Evolutionary conservation across 306 rosid genomes (phyloP).

Genomic region (Rosa persica): DNA sequence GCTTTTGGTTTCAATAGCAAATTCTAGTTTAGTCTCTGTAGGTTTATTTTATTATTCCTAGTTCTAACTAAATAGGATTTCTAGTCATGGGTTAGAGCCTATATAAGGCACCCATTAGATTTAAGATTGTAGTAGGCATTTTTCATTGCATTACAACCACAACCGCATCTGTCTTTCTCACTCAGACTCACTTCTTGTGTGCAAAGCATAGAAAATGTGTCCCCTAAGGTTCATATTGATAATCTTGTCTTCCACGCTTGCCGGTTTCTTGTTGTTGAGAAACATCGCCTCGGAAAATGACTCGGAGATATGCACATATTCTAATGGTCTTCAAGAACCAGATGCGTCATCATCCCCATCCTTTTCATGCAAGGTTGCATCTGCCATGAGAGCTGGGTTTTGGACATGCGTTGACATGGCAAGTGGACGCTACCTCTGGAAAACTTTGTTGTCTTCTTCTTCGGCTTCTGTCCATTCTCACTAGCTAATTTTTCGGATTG

Average conservation of each 20-base stretch:
- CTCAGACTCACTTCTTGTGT: background rate
- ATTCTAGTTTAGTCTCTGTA: no score
- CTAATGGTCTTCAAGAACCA: background rate
- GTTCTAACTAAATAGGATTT: no score
- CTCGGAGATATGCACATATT: background rate
- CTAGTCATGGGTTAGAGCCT: no score
- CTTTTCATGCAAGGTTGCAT: conserved; percentile 1
- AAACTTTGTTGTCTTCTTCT: background rate
- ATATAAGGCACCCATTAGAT: no score
- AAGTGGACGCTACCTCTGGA: conserved; percentile 18
- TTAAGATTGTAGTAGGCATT: no score
- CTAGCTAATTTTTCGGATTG: background rate
- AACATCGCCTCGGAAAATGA: background rate
- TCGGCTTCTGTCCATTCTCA: background rate
- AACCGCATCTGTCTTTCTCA: background rate
- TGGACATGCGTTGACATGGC: conserved; percentile 11
- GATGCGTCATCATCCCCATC: background rate
- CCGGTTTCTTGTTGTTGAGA: conserved; percentile 6
- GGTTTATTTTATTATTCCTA: no score
- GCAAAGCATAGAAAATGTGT: conserved; percentile 8
- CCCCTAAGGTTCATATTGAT: conserved; percentile 9
- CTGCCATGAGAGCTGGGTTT: background rate
- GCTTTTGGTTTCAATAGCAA: no score
- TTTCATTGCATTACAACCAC: background rate
- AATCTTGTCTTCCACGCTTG: background rate